Evolutionary conservation across 2,329 filamentous ascomycete species (phyloP), one percentile per base, ranked within the genome.

Genomic region (Ophiostoma novo-ulmi): DNA sequence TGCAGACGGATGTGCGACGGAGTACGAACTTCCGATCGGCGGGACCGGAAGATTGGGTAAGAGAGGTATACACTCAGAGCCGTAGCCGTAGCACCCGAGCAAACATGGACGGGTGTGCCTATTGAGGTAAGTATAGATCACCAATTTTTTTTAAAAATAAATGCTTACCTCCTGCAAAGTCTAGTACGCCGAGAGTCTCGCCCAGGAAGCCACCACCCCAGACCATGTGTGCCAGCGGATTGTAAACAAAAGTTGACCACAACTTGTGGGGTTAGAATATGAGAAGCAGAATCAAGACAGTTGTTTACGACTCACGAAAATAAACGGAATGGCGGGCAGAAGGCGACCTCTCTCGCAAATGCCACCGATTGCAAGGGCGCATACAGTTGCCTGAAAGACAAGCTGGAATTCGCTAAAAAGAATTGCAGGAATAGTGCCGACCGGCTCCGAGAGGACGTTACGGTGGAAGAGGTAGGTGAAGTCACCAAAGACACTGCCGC

Each of bases 211-310:
- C 94, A 78, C 97, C 95, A 77, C 88, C 81, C 94, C 94, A 98
- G 14, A 89, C 91, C 95, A 94, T 98, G 85, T 92, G 97, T 71
- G 93, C 93, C 74, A 98, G 82, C 0, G 94, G 94, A 82, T 94
- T 97, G 87, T 98, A 98, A 76, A 98, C 94, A 76, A 97, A 85
- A 0, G 94, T 98, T 44, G 93, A 93, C 94, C 94, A 98, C 5
- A 72, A 67, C 71, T 72, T 31, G 0, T 3, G 5, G 3, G 35
- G 14, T 31, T 22, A 70, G 35, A 5, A 64, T 31, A 41, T 17
- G 14, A 39, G 0, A 13, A n/a, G 26, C 31, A 58, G 11, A 26
- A 4, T 26, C 2, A 5, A 58, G 31, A 26, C n/a, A 3, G 26
- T 11, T 38, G 61, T 5, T 41, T 17, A 7, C 13, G 36, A 67